Evolutionary conservation across 306 rosid genomes (phyloP).

Genomic region (Geum urbanum): DNA sequence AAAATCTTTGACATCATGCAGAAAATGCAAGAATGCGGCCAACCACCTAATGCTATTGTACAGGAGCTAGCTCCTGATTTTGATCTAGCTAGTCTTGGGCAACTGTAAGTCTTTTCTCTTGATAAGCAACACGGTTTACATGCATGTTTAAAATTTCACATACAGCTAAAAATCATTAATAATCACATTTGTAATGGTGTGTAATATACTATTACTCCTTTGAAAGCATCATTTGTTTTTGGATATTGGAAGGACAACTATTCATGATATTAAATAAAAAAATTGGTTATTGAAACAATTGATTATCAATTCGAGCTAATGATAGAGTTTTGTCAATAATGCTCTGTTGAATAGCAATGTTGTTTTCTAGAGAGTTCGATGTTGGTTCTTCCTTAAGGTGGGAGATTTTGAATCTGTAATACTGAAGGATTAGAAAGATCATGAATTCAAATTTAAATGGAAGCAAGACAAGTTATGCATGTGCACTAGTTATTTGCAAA

Average conservation of each 20-base stretch:
- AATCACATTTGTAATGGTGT: background rate
- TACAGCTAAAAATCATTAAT: background rate
- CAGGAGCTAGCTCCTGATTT: slow-evolving; percentile 84
- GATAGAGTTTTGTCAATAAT: background rate
- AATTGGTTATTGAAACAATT: background rate
- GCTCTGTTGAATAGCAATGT: background rate
- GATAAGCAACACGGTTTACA: background rate
- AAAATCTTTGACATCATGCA: slow-evolving; percentile 93
- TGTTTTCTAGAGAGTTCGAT: background rate
- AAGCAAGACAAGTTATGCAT: background rate
- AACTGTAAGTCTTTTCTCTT: slow-evolving; percentile 57
- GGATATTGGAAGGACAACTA: slow-evolving; percentile 4
- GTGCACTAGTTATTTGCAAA: background rate
- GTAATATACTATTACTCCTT: background rate
- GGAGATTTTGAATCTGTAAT: slow-evolving; percentile 4
- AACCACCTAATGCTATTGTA: slow-evolving; percentile 82
- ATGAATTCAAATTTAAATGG: background rate
- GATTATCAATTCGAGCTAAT: background rate
- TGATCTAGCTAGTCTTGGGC: slow-evolving; percentile 73
- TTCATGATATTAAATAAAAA: background rate
- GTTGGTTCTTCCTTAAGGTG: background rate
- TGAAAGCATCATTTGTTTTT: background rate
- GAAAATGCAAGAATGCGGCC: slow-evolving; percentile 99
- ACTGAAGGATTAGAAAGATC: background rate
- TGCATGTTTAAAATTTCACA: background rate